A percentile compares a stretch with the other conserved stretches of the same genome.
These are phyloP conservation scores for Candida maltosa DNA, from an alignment of 805 yeast species.

Conservation along the genomic window DNA sequence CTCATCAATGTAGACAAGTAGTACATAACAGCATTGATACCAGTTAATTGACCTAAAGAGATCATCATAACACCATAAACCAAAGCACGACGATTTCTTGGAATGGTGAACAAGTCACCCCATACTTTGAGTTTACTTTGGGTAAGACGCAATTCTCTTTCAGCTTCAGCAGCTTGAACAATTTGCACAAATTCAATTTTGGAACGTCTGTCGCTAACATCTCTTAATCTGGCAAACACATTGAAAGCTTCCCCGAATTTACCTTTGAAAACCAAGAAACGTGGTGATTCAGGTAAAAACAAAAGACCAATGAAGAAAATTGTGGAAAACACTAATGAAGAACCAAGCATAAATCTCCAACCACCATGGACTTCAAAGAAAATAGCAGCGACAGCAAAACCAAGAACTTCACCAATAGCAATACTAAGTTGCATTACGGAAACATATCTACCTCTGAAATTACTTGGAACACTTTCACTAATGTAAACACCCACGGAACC, in stretches of 20 bases:
- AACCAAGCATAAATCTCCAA: constrained; percentile 67
- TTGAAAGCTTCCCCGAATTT: constrained; percentile 44
- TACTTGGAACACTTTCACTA: constrained; percentile 57
- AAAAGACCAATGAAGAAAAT: constrained; percentile 50
- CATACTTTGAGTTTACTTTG: constrained; percentile 38
- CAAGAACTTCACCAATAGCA: constrained; percentile 65
- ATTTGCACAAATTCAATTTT: constrained; percentile 57
- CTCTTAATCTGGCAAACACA: constrained; percentile 56
- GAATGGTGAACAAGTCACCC: constrained; percentile 49
- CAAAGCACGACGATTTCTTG: constrained; percentile 62
- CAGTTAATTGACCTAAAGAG: constrained; percentile 61
- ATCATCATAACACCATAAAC: constrained; percentile 57
- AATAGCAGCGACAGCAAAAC: constrained; percentile 62
- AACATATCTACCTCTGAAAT: constrained; percentile 57
- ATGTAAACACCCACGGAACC: constrained; percentile 63
- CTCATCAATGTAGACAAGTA: constrained; percentile 58
- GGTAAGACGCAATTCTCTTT: constrained; percentile 34
- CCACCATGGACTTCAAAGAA: constrained; percentile 55
- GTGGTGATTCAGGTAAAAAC: constrained; percentile 49
- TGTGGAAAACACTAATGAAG: constrained; percentile 58
- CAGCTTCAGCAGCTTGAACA: constrained; percentile 50
- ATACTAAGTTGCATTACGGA: constrained; percentile 62
- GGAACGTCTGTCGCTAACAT: constrained; percentile 37
- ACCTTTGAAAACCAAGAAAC: constrained; percentile 40
- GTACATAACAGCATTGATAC: constrained; percentile 66